These are phyloP conservation scores for Aureobasidium sp. DNA, from an alignment of 2,329 filamentous ascomycete genomes.

Conservation along the genomic window DNA sequence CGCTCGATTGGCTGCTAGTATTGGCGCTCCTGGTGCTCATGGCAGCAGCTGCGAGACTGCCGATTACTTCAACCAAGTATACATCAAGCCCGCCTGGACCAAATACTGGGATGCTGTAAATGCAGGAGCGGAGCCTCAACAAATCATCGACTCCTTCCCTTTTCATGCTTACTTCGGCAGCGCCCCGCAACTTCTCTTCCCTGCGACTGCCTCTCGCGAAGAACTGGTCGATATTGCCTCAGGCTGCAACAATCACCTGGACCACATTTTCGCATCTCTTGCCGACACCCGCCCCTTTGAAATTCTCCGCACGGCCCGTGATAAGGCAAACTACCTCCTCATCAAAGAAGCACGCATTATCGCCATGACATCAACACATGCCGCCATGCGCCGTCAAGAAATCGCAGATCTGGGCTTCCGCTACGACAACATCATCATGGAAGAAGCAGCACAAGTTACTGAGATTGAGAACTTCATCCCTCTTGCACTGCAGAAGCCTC, in stretches of 20 bases:
- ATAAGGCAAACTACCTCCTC: conserved; percentile 93
- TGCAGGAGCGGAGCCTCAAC: conserved; percentile 43
- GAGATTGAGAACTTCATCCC: conserved; percentile 97
- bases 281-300: conserved; percentile 94
- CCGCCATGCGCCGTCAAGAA: conserved; percentile 85
- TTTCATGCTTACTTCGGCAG: conserved; percentile 84
- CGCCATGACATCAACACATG: conserved; percentile 98
- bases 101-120: conserved; percentile 66
- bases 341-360: conserved; percentile 95
- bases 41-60: conserved; percentile 94
- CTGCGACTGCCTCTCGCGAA: conserved; percentile 56
- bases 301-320: conserved; percentile 76
- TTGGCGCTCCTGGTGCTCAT: conserved; percentile 86
- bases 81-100: conserved; percentile 80
- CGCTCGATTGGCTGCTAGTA: conserved; percentile 72
- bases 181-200: conserved; percentile 79
- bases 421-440: conserved; percentile 97
- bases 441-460: conserved; percentile 96
- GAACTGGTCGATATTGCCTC: conserved; percentile 66
- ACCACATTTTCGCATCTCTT: conserved; percentile 83
- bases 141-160: conserved; percentile 70
- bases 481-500: conserved; percentile 78
- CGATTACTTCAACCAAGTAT: conserved; percentile 91
- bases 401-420: conserved; percentile 90
- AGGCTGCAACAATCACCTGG: conserved; percentile 83